phyloP scores from a whole-genome alignment of 805 yeast genomes.

The Barnettozyma vustinii region DNA sequence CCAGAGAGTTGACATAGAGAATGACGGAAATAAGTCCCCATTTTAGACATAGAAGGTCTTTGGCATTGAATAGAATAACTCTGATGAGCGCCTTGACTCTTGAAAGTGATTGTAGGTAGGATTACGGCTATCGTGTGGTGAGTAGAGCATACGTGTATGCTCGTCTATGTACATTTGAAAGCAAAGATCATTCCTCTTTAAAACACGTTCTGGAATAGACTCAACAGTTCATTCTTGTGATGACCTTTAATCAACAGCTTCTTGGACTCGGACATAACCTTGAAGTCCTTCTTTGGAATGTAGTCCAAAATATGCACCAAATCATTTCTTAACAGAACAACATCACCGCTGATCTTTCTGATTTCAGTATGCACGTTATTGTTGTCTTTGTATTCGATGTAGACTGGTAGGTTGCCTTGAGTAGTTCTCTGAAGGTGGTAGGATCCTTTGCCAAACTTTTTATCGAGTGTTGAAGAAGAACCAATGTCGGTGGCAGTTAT shows the following conservation, averaged over 20 bases:
- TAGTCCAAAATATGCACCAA: constrained; percentile 45
- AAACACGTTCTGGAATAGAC: constrained; percentile 16
- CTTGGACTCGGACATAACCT: constrained; percentile 44
- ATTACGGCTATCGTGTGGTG: neutral
- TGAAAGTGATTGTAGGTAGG: neutral
- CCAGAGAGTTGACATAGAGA: constrained; percentile 9
- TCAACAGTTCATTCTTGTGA: constrained; percentile 16
- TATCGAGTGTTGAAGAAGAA: constrained; percentile 13
- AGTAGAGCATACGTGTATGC: neutral
- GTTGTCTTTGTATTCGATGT: constrained; percentile 59
- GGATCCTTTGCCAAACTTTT: constrained; percentile 24
- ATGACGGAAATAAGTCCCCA: neutral
- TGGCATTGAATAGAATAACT: neutral
- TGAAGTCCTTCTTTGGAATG: constrained; percentile 41
- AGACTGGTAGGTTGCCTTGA: constrained; percentile 76
- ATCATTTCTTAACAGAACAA: constrained; percentile 60
- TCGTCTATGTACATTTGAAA: neutral
- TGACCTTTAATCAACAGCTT: constrained; percentile 33
- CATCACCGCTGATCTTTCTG: constrained; percentile 65
- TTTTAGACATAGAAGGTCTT: neutral
- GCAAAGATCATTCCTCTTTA: neutral
- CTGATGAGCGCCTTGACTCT: neutral
- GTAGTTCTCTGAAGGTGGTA: constrained; percentile 43
- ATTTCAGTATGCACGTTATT: constrained; percentile 66
- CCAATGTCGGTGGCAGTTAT: constrained; percentile 28